Conservation (phyloP, 2,329 filamentous ascomycete genomes). For the Arthrobotrys conoides region DNA sequence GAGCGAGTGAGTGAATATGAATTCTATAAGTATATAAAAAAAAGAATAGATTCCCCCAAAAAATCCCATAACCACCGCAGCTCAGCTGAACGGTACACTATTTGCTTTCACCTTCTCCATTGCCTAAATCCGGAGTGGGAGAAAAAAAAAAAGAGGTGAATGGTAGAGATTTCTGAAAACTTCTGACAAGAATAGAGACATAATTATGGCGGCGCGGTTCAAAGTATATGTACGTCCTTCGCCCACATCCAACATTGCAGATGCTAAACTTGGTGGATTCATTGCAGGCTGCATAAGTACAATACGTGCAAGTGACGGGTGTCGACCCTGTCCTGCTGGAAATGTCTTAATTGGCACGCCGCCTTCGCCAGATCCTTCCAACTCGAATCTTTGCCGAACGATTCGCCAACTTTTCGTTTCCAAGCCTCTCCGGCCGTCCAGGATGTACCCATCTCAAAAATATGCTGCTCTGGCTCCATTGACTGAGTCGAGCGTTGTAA, state of each 20-base stretch:
- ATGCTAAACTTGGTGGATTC: constrained; percentile 14
- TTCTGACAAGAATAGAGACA: constrained; percentile 12
- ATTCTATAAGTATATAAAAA: constrained; percentile 51
- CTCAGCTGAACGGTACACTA: constrained; percentile 55
- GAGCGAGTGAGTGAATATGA: constrained; percentile 9
- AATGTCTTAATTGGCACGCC: constrained; percentile 7
- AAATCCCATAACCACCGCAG: constrained; percentile 53
- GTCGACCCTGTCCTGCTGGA: constrained; percentile 7
- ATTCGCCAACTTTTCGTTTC: constrained; percentile 29
- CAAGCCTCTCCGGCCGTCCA: not conserved
- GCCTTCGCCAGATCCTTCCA: constrained; percentile 20
- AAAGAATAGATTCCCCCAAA: constrained; percentile 53
- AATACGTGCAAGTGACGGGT: not conserved
- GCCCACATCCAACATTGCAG: constrained; percentile 11
- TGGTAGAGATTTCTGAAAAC: not conserved
- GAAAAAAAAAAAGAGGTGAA: not conserved
- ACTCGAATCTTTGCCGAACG: constrained; percentile 32
- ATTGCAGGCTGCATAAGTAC: too few species aligned
- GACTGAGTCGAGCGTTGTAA: constrained; percentile 22
- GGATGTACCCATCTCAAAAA: constrained; percentile 19
- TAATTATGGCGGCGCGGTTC: constrained; percentile 5
- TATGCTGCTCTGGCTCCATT: constrained; percentile 17
- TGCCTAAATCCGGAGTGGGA: constrained; percentile 5
- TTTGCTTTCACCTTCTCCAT: constrained; percentile 34
- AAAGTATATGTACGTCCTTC: constrained; percentile 35